A percentile compares a stretch with the other conserved stretches of the same genome.
These are phyloP conservation scores for Fusarium xylarioides DNA, from an alignment of 2,329 filamentous ascomycete genomes.

Conservation along the genomic window DNA sequence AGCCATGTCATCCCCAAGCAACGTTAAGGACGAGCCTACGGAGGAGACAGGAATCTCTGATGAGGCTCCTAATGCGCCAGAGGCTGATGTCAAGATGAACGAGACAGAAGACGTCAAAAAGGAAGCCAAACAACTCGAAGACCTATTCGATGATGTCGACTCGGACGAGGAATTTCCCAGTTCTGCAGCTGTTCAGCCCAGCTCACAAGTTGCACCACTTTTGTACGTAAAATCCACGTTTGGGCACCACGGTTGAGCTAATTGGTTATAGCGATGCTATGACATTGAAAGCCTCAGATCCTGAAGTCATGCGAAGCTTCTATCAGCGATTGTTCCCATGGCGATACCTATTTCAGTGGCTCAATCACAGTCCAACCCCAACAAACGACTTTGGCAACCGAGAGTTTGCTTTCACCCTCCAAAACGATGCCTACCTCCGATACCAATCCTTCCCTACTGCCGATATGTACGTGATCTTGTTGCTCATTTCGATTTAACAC, in stretches of 20 bases:
- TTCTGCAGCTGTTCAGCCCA: conserved; percentile 53
- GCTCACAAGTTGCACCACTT: conserved; percentile 56
- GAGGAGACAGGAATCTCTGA: conserved; percentile 37
- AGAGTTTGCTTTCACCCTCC: conserved; percentile 96
- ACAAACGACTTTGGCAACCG: conserved; percentile 89
- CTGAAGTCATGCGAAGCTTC: conserved; percentile 89
- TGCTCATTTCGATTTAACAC: neutral
- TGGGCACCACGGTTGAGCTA: conserved; percentile 1
- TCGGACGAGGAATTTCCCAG: conserved; percentile 70
- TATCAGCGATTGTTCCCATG: conserved; percentile 97
- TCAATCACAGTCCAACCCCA: conserved; percentile 90
- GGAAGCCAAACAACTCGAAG: conserved; percentile 62
- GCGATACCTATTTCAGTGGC: conserved; percentile 94
- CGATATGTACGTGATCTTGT: conserved; percentile 56
- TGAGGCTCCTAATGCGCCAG: conserved; percentile 19
- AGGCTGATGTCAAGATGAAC: conserved; percentile 34
- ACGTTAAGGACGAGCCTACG: conserved; percentile 41
- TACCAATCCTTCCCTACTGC: conserved; percentile 76
- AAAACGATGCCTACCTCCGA: conserved; percentile 89
- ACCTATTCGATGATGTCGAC: conserved; percentile 66
- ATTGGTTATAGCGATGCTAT: conserved; percentile 44
- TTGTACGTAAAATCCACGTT: conserved; percentile 52
- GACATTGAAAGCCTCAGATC: conserved; percentile 68
- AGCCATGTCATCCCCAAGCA: conserved; percentile 40
- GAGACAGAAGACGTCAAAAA: conserved; percentile 49